A percentile compares a stretch with the other conserved stretches of the same genome.
Conservation (phyloP, 2,329 filamentous ascomycete genomes). For the Sporothrix luriei region DNA sequence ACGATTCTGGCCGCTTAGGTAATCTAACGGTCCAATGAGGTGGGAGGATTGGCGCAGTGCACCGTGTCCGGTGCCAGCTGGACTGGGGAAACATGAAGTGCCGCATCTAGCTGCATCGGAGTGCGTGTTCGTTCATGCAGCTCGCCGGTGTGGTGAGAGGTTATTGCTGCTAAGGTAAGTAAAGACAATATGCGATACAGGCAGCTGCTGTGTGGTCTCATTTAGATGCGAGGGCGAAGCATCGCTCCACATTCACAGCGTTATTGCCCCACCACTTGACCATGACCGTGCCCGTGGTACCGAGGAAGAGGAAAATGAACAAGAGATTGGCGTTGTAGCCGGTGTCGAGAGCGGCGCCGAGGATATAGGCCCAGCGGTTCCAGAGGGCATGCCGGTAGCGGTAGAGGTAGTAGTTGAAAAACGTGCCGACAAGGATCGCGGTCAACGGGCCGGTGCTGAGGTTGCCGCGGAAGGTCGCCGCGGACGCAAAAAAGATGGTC, state of each 20-base stretch:
- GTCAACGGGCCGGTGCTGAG: constrained; percentile 36
- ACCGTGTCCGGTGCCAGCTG: too few species aligned
- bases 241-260: constrained; percentile 33
- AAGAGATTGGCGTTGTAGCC: constrained; percentile 36
- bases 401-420: constrained; percentile 36
- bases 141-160: too few species aligned
- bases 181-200: too few species aligned
- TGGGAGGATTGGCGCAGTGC: too few species aligned
- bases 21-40: too few species aligned
- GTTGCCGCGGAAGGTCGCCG: constrained; percentile 35
- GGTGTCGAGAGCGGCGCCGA: constrained; percentile 36
- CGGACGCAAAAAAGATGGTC: constrained; percentile 36
- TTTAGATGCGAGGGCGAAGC: constrained; percentile 29
- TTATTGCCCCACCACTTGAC: constrained; percentile 38
- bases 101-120: too few species aligned
- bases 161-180: too few species aligned
- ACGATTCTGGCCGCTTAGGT: too few species aligned
- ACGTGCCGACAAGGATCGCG: constrained; percentile 33
- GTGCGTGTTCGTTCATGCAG: too few species aligned
- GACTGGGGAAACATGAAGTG: too few species aligned
- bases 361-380: constrained; percentile 36
- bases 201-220: too few species aligned
- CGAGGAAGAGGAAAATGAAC: constrained; percentile 36
- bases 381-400: constrained; percentile 35
- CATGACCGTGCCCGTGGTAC: constrained; percentile 35